Evolutionary conservation across 352 stramenopile genomes (phyloP).

Genomic region (Phytophthora macrochlamydospora): DNA sequence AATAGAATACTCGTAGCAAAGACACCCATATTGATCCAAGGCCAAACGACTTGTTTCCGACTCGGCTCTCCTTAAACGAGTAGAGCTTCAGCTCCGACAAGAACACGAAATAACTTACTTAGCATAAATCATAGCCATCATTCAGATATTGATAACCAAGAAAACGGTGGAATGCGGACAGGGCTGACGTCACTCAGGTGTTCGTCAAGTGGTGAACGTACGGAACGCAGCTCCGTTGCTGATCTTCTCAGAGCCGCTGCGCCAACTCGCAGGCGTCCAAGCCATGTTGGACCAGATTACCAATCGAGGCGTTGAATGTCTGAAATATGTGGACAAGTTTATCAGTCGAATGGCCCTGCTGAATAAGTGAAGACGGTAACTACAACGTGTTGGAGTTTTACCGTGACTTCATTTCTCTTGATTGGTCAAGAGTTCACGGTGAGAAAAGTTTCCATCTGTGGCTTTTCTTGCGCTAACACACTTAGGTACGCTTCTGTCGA

Average conservation of each 20-base stretch:
- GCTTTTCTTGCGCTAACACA: constrained; percentile 3
- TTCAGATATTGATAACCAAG: too few species aligned
- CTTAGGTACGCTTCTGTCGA: constrained; percentile 4
- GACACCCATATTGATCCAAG: not conserved
- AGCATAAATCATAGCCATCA: too few species aligned
- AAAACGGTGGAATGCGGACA: too few species aligned
- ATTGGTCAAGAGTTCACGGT: constrained; percentile 1
- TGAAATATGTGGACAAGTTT: constrained; percentile 5
- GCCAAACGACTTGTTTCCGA: not conserved
- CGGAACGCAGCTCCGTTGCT: not conserved
- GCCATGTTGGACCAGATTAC: not conserved
- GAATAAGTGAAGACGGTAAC: not conserved
- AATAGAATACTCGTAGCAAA: constrained; percentile 5
- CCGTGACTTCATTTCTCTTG: not conserved
- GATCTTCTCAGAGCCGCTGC: not conserved
- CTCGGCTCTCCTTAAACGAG: not conserved
- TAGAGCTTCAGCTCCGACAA: not conserved
- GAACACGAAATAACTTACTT: not conserved
- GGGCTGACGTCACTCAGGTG: not conserved
- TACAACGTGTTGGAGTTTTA: not conserved
- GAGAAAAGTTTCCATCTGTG: not conserved
- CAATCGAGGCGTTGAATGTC: not conserved
- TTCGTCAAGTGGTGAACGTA: not conserved
- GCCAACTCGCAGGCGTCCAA: not conserved
- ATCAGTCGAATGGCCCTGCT: not conserved